Base-by-base conservation (phyloP, 495 filamentous ascomycete species). In the Xylaria acuta region DNA sequence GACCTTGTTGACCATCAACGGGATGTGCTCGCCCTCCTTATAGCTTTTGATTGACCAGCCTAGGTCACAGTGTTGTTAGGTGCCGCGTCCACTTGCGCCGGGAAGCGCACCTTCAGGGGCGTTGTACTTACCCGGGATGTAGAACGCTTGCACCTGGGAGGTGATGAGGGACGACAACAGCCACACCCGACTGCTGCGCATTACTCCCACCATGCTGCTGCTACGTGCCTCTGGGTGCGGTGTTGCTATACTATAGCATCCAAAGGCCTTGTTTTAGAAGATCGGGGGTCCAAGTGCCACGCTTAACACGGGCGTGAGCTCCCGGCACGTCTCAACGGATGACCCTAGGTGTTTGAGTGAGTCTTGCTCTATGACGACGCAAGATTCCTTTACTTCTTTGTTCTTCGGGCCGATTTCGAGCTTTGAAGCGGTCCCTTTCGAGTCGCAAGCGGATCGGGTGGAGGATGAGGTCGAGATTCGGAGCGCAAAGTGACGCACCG, bases 1-100 rank as follows among this genome's bases (percentile, higher is more conserved):
- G 76, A 97, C 92, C 81, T 98, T 97, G 83, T 98, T 98, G 67
- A 96, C 93, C n/a, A 94, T 89, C 7, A 98, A 86, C 0, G 94
- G 94, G 36, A 97, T 94, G 5, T 90, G 84, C 75, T 97, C 92
- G 79, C 88, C 86, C 70, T 95, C 91, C 64, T 87, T 86, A 79
- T 97, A 98, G 77, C 89, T 93, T 73, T 91, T 93, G 75, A 96
- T 90, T 9, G 91, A 92, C 83, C 90, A 92, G 60, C 92, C 91
- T 92, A 71, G 47, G 60, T 47, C 60, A 70, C 22, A 67, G 58
- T 51, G 41, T 47, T 53, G 69, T 77, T 65, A 74, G 75, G 72
- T 2, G 43, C 64, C 49, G 41, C 16, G 40, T 62, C 54, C 65
- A 65, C 59, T 27, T 34, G 14, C 36, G 38, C 47, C 14, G 32